Base-by-base conservation (phyloP, 164 flowering plant species). In the Dillenia suffruticosa region DNA sequence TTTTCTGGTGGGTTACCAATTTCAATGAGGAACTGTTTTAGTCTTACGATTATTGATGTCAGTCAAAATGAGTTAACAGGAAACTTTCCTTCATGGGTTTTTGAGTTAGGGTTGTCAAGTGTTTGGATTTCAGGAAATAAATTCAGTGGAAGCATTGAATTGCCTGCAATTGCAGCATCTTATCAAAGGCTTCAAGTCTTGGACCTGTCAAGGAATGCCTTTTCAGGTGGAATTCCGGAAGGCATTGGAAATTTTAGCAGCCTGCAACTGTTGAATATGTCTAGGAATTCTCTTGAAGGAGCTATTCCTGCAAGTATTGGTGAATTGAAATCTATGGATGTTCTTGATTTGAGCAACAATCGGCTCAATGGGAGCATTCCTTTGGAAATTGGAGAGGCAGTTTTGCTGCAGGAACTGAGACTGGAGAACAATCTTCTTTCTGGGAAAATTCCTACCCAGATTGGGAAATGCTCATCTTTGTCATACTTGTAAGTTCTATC, bases 341-440 rank as follows among this genome's bases (percentile, higher is more conserved):
- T 75, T 68, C 74, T 95, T 63, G 97, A 92, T 78, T 69, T 89
- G 66, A 88, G 96, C 72, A 54, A 65, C 55, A 95, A 95, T 70
- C 62, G 26, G 67, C 80, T 95, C 1, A 78, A 74, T 70, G 97
- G 92, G 56, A 84, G 79, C 71, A 86, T 94, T 64, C 98, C 96
- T 24, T 49, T 56, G 45, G 87, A 83, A 62, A 82, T 90, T 46
- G 92, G 96, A 45, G 79, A 78, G 54, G 91, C 85, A 14, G 54
- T 65, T 65, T 77, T 85, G 43, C 52, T 93, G 67, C 81, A 70
- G 76, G 90, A 85, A 19, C 73, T 93, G 69, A 81, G 79, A 56
- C 73, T 90, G 61, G 78, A 81, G 51, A 72, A 70, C 17, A 89
- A 91, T 68, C 55, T 55, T 13, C 68, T 91, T 9, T 56, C 64